Base-by-base conservation (phyloP, 805 yeast species). In the Metschnikowia reukaufii region DNA sequence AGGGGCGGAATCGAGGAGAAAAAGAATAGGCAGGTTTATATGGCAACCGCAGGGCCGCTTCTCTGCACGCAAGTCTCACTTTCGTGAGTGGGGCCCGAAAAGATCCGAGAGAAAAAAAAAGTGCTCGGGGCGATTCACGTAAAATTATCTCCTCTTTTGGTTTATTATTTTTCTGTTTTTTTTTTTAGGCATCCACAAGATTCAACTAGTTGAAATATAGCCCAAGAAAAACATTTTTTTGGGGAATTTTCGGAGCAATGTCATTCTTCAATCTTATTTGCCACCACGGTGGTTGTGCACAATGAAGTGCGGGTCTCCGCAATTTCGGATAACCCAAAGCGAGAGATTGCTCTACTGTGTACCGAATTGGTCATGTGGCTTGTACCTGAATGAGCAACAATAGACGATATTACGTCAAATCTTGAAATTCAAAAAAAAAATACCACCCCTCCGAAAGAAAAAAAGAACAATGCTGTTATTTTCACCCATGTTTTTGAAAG, bases 11-110 rank as follows among this genome's bases (percentile, higher is more conserved):
- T 27, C 5, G 48, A 36, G 42, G 48, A 39, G 34, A 36, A 34
- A n/a, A 17, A 27, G 37, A 16, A 19, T 25, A 15, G 17, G 25
- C 32, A 30, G 46, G 48, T 39, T 25, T 18, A 42, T 44, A 49
- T 29, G 52, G 52, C 52, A 45, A 45, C 32, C 39, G 39, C 30
- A 35, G n/a, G 42, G 38, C 41, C 32, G 30, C 42, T 41, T 41
- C 39, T 38, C 47, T 45, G 51, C 51, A 48, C 42, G 42, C 38
- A 20, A 38, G 37, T 40, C 45, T 44, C 41, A 33, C 47, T 27
- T 34, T 34, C 42, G 29, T 9, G 30, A 16, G 44, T 13, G 44
- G 38, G 37, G 23, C 31, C 39, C 39, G 39, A 36, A 21, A 42
- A 32, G 44, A 32, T 29, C 50, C 50, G 50, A 47, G 42, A 40